These are phyloP conservation scores for Astrocystis sublimbata DNA, from an alignment of 495 filamentous ascomycete genomes.

Conservation along the genomic window DNA sequence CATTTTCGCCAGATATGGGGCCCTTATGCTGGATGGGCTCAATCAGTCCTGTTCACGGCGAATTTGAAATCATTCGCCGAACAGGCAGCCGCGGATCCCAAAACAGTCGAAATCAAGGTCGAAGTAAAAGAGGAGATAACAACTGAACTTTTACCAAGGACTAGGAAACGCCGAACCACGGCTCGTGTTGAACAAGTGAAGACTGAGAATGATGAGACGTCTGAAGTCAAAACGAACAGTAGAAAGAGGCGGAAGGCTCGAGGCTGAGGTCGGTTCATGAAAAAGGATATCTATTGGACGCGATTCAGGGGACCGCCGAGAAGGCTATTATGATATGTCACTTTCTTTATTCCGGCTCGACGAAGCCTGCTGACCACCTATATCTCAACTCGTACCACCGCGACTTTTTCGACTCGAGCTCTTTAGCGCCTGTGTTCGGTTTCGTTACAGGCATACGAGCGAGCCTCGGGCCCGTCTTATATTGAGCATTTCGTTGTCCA, in stretches of 20 bases:
- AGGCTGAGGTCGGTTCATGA: slow-evolving; percentile 17
- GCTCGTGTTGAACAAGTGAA: slow-evolving; percentile 23
- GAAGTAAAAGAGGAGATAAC: slow-evolving; percentile 33
- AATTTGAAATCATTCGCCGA: slow-evolving; percentile 86
- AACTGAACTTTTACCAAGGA: slow-evolving; percentile 1
- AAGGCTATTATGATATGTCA: no score
- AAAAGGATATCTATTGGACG: no score
- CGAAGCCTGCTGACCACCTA: no score
- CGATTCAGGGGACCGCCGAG: no score
- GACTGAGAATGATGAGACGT: slow-evolving; percentile 18
- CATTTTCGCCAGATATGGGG: slow-evolving; percentile 93
- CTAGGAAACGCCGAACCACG: slow-evolving; percentile 12
- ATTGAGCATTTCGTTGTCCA: no score
- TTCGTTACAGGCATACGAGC: no score
- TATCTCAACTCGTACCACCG: no score
- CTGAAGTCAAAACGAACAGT: slow-evolving; percentile 8
- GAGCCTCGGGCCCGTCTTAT: no score
- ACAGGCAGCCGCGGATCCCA: slow-evolving; percentile 47
- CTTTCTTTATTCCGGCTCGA: no score
- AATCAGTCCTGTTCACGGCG: slow-evolving; percentile 94
- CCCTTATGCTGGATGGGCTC: slow-evolving; percentile 93
- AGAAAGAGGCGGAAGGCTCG: slow-evolving; percentile 25
- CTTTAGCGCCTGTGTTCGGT: no score
- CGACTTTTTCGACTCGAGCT: no score
- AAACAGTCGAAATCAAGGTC: slow-evolving; percentile 50